These are phyloP conservation scores for Pseudognaphalium luteoalbum DNA, from an alignment of 129 eudicot genomes.

Conservation along the genomic window DNA sequence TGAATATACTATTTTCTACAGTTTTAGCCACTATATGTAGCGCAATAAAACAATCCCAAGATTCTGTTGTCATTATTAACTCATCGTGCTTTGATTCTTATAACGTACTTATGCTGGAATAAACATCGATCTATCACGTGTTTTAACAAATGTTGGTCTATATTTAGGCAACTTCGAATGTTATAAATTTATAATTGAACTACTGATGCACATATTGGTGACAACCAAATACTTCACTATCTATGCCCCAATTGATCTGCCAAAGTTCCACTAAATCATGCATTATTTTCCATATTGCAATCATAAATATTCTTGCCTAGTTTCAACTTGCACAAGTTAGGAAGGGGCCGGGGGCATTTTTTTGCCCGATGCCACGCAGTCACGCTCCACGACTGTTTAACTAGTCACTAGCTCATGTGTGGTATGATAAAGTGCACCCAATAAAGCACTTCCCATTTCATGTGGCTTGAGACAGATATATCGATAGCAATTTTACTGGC, in stretches of 20 bases:
- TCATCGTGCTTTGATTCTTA: not conserved
- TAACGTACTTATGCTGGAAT: not conserved
- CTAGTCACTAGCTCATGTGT: slow-evolving; percentile 18
- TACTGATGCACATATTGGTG: slow-evolving; percentile 19
- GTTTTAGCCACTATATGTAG: not conserved
- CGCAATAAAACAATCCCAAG: slow-evolving; percentile 11
- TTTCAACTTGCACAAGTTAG: not conserved
- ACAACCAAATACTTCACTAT: slow-evolving; percentile 28
- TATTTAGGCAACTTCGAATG: not conserved
- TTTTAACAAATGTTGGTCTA: not conserved
- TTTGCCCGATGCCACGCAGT: slow-evolving; percentile 5
- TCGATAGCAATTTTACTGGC: not conserved
- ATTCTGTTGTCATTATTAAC: slow-evolving; percentile 8
- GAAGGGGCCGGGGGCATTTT: not conserved
- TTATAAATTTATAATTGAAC: not conserved
- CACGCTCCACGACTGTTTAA: slow-evolving; percentile 7
- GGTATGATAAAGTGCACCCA: slow-evolving; percentile 25
- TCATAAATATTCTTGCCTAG: slow-evolving; percentile 23
- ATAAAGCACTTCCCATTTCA: slow-evolving; percentile 4
- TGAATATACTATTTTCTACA: slow-evolving; percentile 1
- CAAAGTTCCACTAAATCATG: slow-evolving; percentile 28
- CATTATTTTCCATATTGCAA: slow-evolving; percentile 24
- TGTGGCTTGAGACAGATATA: slow-evolving; percentile 1
- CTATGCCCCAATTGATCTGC: slow-evolving; percentile 12
- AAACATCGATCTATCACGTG: not conserved